phyloP scores from a whole-genome alignment of 805 yeast genomes.

The Metschnikowia santaceciliae region DNA sequence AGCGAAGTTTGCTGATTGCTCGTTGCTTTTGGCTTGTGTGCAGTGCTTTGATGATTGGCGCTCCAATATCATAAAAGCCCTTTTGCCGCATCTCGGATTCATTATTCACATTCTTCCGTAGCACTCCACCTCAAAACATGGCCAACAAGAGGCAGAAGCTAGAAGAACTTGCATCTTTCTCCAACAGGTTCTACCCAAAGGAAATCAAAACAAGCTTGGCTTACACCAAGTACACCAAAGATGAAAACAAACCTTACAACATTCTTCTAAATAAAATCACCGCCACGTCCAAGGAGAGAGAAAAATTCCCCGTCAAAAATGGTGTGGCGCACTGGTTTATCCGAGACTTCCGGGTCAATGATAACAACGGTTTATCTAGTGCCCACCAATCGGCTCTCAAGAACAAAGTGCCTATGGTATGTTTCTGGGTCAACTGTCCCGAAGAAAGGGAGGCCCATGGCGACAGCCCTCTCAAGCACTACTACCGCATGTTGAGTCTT shows the following conservation, averaged over 20 bases:
- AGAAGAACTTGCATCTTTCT: constrained; percentile 14
- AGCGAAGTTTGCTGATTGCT: constrained; percentile 1
- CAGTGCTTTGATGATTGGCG: constrained; percentile 1
- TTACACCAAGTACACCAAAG: constrained; percentile 23
- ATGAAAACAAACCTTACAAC: constrained; percentile 29
- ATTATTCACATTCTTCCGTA: not conserved
- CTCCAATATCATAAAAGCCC: not conserved
- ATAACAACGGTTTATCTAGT: constrained; percentile 39
- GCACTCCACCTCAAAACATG: constrained; percentile 6
- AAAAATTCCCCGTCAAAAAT: constrained; percentile 13
- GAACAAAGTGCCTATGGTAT: constrained; percentile 31
- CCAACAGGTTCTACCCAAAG: constrained; percentile 11
- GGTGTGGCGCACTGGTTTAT: constrained; percentile 45
- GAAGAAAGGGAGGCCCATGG: constrained; percentile 41
- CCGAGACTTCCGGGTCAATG: constrained; percentile 42
- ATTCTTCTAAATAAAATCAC: constrained; percentile 14
- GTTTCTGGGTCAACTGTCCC: constrained; percentile 40
- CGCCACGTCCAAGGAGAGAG: constrained; percentile 10
- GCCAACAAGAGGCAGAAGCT: constrained; percentile 14
- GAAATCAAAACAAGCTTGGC: constrained; percentile 15
- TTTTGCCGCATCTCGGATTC: not conserved
- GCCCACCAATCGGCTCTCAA: constrained; percentile 31
- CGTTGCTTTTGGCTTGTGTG: constrained; percentile 1
- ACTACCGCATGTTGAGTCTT: constrained; percentile 35
- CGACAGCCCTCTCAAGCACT: constrained; percentile 40